phyloP scores from a whole-genome alignment of 345 rosid species.

The Rhizophora mangle region DNA sequence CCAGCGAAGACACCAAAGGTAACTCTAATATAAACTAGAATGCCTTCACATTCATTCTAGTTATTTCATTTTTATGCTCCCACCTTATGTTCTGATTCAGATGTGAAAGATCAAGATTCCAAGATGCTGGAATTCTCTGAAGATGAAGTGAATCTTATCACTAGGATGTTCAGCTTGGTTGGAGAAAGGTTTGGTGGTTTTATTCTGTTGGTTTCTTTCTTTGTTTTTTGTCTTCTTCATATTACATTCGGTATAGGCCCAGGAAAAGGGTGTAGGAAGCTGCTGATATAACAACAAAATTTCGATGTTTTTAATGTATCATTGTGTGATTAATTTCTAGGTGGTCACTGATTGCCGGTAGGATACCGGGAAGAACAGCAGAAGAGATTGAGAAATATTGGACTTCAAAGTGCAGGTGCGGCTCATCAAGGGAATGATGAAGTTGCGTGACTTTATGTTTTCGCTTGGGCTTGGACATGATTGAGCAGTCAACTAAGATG shows the following conservation, averaged over 20 bases:
- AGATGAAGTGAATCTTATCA: conserved; percentile 44
- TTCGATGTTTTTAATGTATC: background rate
- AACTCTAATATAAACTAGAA: too few species aligned
- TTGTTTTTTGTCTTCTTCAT: background rate
- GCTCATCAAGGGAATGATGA: conserved; percentile 14
- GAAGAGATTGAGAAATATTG: conserved; percentile 61
- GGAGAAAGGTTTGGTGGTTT: conserved; percentile 37
- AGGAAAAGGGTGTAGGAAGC: too few species aligned
- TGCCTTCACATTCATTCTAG: too few species aligned
- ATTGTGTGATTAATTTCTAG: conserved; percentile 15
- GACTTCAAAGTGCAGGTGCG: conserved; percentile 32
- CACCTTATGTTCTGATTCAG: conserved; percentile 4
- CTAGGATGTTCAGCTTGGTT: conserved; percentile 44
- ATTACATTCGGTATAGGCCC: too few species aligned
- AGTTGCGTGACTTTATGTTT: too few species aligned
- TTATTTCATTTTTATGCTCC: background rate
- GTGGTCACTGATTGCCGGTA: conserved; percentile 65
- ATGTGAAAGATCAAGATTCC: conserved; percentile 12
- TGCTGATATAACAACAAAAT: background rate
- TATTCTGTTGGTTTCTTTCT: background rate
- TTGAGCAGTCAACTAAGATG: too few species aligned
- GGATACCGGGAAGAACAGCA: conserved; percentile 63
- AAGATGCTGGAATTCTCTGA: conserved; percentile 35
- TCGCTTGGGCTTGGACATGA: too few species aligned
- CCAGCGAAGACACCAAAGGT: background rate